Percentiles rank a stretch among this genome's conserved stretches.
phyloP scores from a whole-genome alignment of 768 basidiomycete genomes.

The Exidia glandulosa region DNA sequence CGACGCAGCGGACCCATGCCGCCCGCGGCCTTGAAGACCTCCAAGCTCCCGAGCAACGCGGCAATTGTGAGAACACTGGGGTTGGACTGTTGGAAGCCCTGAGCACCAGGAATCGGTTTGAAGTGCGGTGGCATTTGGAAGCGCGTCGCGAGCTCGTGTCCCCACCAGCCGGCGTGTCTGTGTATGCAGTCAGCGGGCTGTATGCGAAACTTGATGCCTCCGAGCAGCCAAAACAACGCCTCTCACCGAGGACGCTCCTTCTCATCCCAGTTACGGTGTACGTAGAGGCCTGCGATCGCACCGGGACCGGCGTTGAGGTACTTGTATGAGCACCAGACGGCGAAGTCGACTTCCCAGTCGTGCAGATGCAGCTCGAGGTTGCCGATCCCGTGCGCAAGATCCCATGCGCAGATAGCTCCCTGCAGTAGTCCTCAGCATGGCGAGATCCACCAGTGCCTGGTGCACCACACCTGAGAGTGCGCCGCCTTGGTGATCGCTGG shows the following conservation, averaged over 20 bases:
- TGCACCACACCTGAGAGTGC: conserved; percentile 55
- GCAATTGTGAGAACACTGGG: conserved; percentile 73
- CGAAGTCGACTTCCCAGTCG: conserved; percentile 94
- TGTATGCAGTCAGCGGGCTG: background rate
- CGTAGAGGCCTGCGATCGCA: conserved; percentile 88
- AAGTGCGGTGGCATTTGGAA: conserved; percentile 85
- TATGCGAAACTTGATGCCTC: background rate
- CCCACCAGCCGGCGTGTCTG: conserved; percentile 97
- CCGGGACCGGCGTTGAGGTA: conserved; percentile 96
- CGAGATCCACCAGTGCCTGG: background rate
- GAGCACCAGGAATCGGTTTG: conserved; percentile 77
- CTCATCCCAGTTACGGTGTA: conserved; percentile 74
- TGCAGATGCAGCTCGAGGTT: conserved; percentile 85
- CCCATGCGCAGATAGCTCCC: conserved; percentile 94
- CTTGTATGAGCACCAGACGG: conserved; percentile 98
- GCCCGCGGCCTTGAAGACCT: conserved; percentile 67
- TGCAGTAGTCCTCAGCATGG: conserved; percentile 23
- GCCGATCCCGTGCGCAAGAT: conserved; percentile 90
- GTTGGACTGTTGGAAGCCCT: conserved; percentile 95
- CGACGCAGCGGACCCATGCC: conserved; percentile 59
- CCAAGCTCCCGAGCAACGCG: conserved; percentile 73
- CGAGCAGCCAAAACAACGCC: conserved; percentile 5
- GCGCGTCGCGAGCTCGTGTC: conserved; percentile 75
- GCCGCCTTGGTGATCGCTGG: conserved; percentile 71
- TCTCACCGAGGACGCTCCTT: conserved; percentile 52